A percentile compares a stretch with the other conserved stretches of the same genome.
Evolutionary conservation across 495 filamentous ascomycete genomes (phyloP).

Genomic region (Talaromyces stipitatus): DNA sequence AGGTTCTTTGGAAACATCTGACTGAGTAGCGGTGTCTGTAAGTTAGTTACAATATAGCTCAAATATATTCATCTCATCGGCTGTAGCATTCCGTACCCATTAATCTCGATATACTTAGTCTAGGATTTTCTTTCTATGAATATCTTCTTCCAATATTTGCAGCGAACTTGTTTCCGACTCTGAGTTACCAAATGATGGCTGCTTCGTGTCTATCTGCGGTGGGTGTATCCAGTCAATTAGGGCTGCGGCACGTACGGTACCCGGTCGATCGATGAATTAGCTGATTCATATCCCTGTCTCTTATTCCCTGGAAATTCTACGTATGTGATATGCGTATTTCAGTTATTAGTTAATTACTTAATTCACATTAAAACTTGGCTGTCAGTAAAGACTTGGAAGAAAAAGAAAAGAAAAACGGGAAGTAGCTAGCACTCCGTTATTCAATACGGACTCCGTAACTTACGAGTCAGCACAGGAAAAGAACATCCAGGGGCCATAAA

Average conservation of each 20-base stretch:
- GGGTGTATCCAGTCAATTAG: not conserved
- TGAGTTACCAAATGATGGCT: too few species aligned
- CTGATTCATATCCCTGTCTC: not conserved
- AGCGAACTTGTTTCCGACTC: not conserved
- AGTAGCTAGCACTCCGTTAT: not conserved
- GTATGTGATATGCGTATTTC: too few species aligned
- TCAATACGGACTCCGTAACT: not conserved
- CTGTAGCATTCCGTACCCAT: too few species aligned
- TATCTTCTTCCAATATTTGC: not conserved
- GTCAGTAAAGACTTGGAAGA: not conserved
- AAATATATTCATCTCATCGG: too few species aligned
- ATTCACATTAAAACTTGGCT: too few species aligned
- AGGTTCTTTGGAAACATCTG: too few species aligned
- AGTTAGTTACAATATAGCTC: too few species aligned
- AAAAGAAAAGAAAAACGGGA: not conserved
- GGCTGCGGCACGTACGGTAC: not conserved
- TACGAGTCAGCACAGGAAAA: not conserved
- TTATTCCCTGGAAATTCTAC: not conserved
- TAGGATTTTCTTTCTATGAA: too few species aligned
- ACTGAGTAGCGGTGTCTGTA: too few species aligned
- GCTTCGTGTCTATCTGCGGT: not conserved
- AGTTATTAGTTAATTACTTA: too few species aligned
- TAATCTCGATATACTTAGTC: too few species aligned
- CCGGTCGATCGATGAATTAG: not conserved
- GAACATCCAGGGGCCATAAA: not conserved